Evolutionary conservation across 1,139 yeast species (phyloP).

Genomic region (Suhomyces chickasaworum): DNA sequence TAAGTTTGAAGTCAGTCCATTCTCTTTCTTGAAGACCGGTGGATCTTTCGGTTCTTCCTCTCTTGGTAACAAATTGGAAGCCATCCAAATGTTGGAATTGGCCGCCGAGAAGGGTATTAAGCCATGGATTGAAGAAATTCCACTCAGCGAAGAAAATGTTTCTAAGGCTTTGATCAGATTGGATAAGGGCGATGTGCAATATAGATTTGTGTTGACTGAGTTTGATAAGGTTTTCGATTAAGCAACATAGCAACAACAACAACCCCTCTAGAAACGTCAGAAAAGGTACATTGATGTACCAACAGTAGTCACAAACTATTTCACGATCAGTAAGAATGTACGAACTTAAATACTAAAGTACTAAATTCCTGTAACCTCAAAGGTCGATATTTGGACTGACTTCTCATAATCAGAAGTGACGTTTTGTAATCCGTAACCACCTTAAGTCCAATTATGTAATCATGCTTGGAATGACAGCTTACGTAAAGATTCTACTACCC

Average conservation of each 20-base stretch:
- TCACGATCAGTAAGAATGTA: background rate
- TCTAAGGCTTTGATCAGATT: conserved; percentile 53
- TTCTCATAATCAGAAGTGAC: too few relatives aligned
- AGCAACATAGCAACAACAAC: background rate
- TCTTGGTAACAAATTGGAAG: conserved; percentile 57
- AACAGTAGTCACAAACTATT: background rate
- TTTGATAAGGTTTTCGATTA: conserved; percentile 46
- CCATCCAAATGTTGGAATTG: conserved; percentile 54
- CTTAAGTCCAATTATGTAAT: background rate
- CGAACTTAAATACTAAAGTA: background rate
- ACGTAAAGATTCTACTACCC: background rate
- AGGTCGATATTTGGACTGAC: background rate
- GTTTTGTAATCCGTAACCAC: too few relatives aligned
- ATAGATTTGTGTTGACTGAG: conserved; percentile 63
- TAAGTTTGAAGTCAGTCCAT: conserved; percentile 42
- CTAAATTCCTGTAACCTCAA: background rate
- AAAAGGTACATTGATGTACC: background rate
- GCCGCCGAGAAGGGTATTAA: conserved; percentile 53
- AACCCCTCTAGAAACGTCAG: background rate
- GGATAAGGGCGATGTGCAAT: conserved; percentile 58
- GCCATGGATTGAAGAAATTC: conserved; percentile 63
- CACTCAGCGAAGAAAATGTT: conserved; percentile 53
- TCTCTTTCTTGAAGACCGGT: conserved; percentile 48
- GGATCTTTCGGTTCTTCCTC: conserved; percentile 44
- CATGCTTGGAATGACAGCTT: background rate